Base-by-base conservation (phyloP, 345 rosid species). In the Eucalyptus marginata region DNA sequence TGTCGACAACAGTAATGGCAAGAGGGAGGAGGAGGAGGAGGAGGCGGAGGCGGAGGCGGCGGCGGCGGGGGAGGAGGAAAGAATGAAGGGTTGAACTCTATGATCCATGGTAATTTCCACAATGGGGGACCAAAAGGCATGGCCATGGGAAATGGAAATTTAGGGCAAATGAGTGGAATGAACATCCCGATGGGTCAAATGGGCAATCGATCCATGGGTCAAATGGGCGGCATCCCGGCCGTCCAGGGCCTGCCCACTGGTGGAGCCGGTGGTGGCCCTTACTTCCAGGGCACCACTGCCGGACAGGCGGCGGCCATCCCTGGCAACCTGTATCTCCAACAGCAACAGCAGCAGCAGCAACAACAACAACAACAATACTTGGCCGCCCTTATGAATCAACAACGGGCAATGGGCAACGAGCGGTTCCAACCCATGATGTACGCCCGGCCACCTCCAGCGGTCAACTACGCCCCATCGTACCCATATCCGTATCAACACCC, bases 391-490 rank as follows among this genome's bases (percentile, higher is more conserved):
- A 96, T 96, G 99, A 95, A 95, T 92, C 99, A 96, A 87, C 97
- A 95, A 71, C 94, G 97, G 17, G 95, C 99, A 3, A 94, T 87
- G 43, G 99, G 96, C 4, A 95, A 94, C n/a, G 97, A 96, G 86
- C 92, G 99, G 91, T 96, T 96, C 93, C 99, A 96, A 89, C 99
- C 96, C 54, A 91, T 97, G 98, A 96, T 96, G 97, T 96, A 96
- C 56, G 97, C 99, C 20, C 94, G 97, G 90, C 99, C 97, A 44
- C 97, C 97, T 0, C 93, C 98, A 2, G 97, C 98, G 5, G 96
- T 95, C 49, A 97, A 95, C 92, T 96, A 96, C 93, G 90, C 95
- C 94, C 98, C 98, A 7, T 93, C 95, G 2, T 91, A 94, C 87
- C 97, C 94, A 1, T 91, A 93, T 40, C 95, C 94, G 0, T 89